Evolutionary conservation across 2,329 filamentous ascomycete species (phyloP).

Genomic region (Neonectria faginata): DNA sequence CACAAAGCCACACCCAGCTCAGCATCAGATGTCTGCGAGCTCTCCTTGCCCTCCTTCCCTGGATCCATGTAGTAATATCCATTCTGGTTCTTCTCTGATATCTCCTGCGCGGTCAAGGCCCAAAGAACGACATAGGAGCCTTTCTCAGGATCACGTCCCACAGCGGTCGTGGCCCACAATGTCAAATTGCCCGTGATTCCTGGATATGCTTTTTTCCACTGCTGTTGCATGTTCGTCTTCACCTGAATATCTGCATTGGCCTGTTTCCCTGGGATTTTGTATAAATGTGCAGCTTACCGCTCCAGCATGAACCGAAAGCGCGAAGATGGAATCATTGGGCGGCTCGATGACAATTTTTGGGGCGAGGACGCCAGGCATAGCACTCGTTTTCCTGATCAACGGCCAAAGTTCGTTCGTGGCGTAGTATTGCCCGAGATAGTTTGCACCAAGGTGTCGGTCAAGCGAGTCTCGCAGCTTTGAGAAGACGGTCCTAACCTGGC

Average conservation of each 20-base stretch:
- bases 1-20: constrained; percentile 54
- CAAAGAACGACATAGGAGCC: constrained; percentile 58
- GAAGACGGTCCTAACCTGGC: constrained; percentile 46
- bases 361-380: constrained; percentile 47
- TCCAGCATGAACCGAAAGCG: constrained; percentile 54
- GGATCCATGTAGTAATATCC: constrained; percentile 57
- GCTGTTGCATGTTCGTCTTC: constrained; percentile 58
- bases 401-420: constrained; percentile 57
- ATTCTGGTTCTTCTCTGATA: constrained; percentile 57
- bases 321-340: constrained; percentile 55
- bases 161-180: constrained; percentile 49
- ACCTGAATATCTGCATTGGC: constrained; percentile 45
- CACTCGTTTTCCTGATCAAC: constrained; percentile 55
- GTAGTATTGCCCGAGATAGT: constrained; percentile 60
- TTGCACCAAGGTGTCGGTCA: constrained; percentile 58
- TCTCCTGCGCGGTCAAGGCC: constrained; percentile 54
- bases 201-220: constrained; percentile 60
- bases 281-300: background rate
- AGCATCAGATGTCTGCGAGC: constrained; percentile 53
- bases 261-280: too few species aligned
- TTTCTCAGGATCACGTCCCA: constrained; percentile 54
- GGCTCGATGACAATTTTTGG: constrained; percentile 57
- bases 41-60: constrained; percentile 53
- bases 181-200: constrained; percentile 55
- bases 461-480: constrained; percentile 49